A percentile compares a stretch with the other conserved stretches of the same genome.
Conservation (phyloP, 805 yeast genomes). For the Zygosaccharomyces lentus region DNA sequence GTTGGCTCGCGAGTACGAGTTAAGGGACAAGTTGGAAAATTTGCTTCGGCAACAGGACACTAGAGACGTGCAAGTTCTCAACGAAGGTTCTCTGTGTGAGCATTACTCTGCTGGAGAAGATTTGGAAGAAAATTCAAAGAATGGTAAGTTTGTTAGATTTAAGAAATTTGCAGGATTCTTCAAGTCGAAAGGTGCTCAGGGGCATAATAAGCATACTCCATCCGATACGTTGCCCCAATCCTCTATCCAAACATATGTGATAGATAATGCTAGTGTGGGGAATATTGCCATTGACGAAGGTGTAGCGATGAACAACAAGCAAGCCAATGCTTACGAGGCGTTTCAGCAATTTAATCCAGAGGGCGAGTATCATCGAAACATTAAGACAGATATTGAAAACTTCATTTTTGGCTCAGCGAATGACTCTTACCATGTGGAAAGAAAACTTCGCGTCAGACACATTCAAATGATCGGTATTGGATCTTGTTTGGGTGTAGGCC, state of each 20-base stretch:
- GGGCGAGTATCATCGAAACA: neutral
- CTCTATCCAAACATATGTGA: constrained; percentile 18
- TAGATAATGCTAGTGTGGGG: constrained; percentile 23
- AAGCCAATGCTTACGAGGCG: neutral
- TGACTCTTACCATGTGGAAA: constrained; percentile 41
- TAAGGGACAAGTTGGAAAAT: constrained; percentile 29
- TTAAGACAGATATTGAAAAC: neutral
- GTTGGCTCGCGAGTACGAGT: constrained; percentile 32
- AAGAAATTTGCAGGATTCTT: neutral
- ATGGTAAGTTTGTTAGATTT: constrained; percentile 2
- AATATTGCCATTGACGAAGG: constrained; percentile 22
- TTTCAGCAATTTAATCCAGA: neutral
- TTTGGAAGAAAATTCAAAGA: neutral
- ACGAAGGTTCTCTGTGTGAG: constrained; percentile 15
- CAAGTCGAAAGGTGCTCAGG: neutral
- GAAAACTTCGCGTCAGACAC: constrained; percentile 47
- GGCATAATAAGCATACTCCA: neutral
- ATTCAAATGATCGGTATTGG: constrained; percentile 65
- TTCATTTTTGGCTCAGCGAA: constrained; percentile 1
- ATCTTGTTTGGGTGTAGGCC: constrained; percentile 62
- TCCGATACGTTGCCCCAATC: constrained; percentile 5
- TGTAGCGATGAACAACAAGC: neutral
- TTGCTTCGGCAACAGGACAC: constrained; percentile 15
- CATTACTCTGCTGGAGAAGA: constrained; percentile 18
- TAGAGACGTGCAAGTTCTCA: constrained; percentile 20